These are phyloP conservation scores for Tuber brumale DNA, from an alignment of 495 filamentous ascomycete genomes.

Conservation along the genomic window DNA sequence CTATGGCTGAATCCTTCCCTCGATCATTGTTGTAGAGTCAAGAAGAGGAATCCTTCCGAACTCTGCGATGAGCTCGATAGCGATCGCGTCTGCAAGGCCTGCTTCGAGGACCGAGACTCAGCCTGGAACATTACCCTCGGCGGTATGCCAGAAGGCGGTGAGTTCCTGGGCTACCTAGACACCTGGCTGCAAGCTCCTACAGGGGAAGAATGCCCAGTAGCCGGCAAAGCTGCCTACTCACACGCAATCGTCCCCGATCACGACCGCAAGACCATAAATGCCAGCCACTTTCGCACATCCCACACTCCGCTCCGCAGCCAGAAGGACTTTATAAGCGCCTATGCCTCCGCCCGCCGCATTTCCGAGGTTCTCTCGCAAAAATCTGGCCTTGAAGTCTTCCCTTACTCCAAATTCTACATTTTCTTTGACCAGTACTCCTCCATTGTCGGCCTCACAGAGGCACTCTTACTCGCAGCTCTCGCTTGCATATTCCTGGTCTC, in stretches of 20 bases:
- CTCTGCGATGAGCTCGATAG: constrained; percentile 48
- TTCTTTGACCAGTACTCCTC: constrained; percentile 96
- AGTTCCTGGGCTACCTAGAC: constrained; percentile 77
- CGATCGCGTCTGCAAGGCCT: constrained; percentile 50
- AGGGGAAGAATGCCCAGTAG: constrained; percentile 73
- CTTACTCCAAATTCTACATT: constrained; percentile 93
- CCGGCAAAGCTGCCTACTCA: constrained; percentile 79
- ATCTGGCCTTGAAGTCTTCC: constrained; percentile 75
- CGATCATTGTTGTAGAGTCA: constrained; percentile 64
- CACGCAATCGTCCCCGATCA: constrained; percentile 74
- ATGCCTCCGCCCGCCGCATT: constrained; percentile 84
- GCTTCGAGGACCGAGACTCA: constrained; percentile 68
- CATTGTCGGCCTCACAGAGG: constrained; percentile 70
- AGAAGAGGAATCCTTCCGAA: constrained; percentile 32
- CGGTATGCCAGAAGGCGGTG: constrained; percentile 86
- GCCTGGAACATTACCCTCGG: constrained; percentile 78
- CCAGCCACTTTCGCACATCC: constrained; percentile 84
- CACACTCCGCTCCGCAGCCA: constrained; percentile 82
- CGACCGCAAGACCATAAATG: constrained; percentile 56
- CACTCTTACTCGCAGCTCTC: constrained; percentile 73
- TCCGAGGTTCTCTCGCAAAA: constrained; percentile 60
- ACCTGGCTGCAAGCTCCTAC: constrained; percentile 79
- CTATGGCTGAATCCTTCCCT: constrained; percentile 86
- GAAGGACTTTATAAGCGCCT: constrained; percentile 86
- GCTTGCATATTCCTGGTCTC: constrained; percentile 75